A percentile compares a stretch with the other conserved stretches of the same genome.
Evolutionary conservation across 2,329 filamentous ascomycete genomes (phyloP).

Genomic region (Cladosporium austrohemisphaericum): DNA sequence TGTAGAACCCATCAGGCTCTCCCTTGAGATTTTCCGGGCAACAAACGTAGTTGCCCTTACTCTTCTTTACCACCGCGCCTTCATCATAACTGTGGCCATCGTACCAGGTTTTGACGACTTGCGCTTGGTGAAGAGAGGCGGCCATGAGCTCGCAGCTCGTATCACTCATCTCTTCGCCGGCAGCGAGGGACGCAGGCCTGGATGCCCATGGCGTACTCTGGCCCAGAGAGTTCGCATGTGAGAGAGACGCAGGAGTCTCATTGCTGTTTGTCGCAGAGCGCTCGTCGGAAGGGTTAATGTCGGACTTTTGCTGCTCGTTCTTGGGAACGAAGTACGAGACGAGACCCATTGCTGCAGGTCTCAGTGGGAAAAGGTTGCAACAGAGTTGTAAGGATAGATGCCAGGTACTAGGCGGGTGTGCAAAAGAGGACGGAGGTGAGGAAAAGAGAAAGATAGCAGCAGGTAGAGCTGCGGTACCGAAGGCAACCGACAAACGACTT

Average conservation of each 20-base stretch:
- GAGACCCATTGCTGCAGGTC: too few species aligned
- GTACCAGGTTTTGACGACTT: constrained; percentile 54
- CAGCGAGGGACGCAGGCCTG: constrained; percentile 34
- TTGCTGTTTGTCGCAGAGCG: neutral
- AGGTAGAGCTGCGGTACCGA: too few species aligned
- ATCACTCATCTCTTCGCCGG: constrained; percentile 46
- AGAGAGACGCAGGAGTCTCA: neutral
- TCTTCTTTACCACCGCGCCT: constrained; percentile 54
- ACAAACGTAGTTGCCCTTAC: constrained; percentile 49
- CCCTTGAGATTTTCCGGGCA: constrained; percentile 47
- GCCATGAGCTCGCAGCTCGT: constrained; percentile 61
- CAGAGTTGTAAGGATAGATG: too few species aligned
- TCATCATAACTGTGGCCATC: constrained; percentile 44
- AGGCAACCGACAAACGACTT: too few species aligned
- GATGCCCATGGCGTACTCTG: constrained; percentile 29
- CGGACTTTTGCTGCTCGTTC: neutral
- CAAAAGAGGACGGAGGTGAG: too few species aligned
- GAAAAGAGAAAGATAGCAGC: too few species aligned
- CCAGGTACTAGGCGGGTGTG: too few species aligned
- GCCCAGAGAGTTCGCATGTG: constrained; percentile 19
- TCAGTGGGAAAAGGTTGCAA: too few species aligned
- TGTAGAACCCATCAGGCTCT: constrained; percentile 48
- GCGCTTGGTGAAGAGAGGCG: constrained; percentile 60
- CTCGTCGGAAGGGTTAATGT: neutral
- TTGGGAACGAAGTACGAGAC: neutral